These are phyloP conservation scores for Meira miltonrushii DNA, from an alignment of 1,284 basidiomycete genomes.

Conservation along the genomic window DNA sequence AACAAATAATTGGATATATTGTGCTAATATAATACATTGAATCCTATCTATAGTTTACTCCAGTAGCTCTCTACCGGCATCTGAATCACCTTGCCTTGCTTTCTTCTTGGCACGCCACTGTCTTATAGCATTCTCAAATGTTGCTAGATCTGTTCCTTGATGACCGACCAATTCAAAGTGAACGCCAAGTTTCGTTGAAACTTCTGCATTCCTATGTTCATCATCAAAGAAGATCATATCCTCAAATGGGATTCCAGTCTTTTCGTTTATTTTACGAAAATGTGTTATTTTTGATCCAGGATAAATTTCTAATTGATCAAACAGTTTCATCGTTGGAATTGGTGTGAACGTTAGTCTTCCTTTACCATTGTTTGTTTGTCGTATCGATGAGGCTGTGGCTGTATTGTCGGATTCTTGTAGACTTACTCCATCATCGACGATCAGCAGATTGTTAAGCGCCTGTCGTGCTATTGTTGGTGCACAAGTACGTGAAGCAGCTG, in stretches of 20 bases:
- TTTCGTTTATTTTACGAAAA: conserved; percentile 31
- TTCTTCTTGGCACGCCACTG: conserved; percentile 36
- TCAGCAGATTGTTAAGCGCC: conserved; percentile 32
- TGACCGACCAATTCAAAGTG: conserved; percentile 45
- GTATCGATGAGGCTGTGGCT: conserved; percentile 1
- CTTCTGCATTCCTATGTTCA: conserved; percentile 33
- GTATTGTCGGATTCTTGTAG: neutral
- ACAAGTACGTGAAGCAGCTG: conserved; percentile 38
- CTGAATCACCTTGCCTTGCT: conserved; percentile 8
- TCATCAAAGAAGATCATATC: conserved; percentile 52
- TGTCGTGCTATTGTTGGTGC: conserved; percentile 42
- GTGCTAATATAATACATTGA: neutral
- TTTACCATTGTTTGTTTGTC: neutral
- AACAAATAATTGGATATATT: conserved; percentile 3
- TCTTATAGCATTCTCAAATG: conserved; percentile 34
- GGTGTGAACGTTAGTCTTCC: conserved; percentile 1
- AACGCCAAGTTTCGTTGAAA: conserved; percentile 44
- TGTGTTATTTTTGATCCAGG: conserved; percentile 47
- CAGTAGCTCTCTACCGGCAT: neutral
- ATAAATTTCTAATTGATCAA: conserved; percentile 47
- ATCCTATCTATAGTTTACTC: neutral
- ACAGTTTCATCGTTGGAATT: conserved; percentile 33
- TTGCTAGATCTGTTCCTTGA: conserved; percentile 33
- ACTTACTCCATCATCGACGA: conserved; percentile 23
- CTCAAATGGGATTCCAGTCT: conserved; percentile 33